Evolutionary conservation across 208 protist genomes (phyloP).

Genomic region (Trypanosoma platydactyli): DNA sequence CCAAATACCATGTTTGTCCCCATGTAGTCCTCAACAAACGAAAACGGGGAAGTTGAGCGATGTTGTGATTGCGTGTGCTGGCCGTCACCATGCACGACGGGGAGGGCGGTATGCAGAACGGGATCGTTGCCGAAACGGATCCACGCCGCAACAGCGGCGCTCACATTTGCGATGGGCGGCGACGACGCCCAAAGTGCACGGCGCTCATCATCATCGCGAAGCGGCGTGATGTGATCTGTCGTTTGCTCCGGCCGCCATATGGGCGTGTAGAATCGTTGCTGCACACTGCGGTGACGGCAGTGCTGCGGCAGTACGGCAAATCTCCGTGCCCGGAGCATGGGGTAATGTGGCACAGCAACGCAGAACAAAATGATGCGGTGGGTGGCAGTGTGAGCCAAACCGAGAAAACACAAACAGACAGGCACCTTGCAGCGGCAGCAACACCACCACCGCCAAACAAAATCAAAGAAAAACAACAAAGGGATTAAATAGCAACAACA

Average conservation of each 20-base stretch:
- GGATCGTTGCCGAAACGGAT: slow-evolving; percentile 90
- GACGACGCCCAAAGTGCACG: slow-evolving; percentile 50
- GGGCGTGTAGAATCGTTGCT: slow-evolving; percentile 67
- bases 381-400: not conserved
- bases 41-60: slow-evolving; percentile 65
- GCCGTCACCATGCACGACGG: slow-evolving; percentile 12
- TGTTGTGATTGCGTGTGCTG: not conserved
- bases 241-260: slow-evolving; percentile 58
- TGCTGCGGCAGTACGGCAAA: not conserved
- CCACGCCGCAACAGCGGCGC: slow-evolving; percentile 54
- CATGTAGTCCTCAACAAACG: slow-evolving; percentile 84
- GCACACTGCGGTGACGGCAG: not conserved
- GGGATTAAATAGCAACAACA: slow-evolving; percentile 12
- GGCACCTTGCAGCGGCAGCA: not conserved
- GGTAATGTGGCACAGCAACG: slow-evolving; percentile 1
- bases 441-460: not conserved
- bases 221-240: slow-evolving; percentile 39
- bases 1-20: slow-evolving; percentile 78
- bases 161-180: slow-evolving; percentile 43
- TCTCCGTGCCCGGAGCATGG: slow-evolving; percentile 12
- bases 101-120: slow-evolving; percentile 64
- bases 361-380: not conserved
- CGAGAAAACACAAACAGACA: slow-evolving; percentile 15
- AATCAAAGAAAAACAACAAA: not conserved
- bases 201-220: slow-evolving; percentile 58